A percentile compares a stretch with the other conserved stretches of the same genome.
These are phyloP conservation scores for Rhododendron henanense DNA, from an alignment of 148 eudicot genomes.

Conservation along the genomic window DNA sequence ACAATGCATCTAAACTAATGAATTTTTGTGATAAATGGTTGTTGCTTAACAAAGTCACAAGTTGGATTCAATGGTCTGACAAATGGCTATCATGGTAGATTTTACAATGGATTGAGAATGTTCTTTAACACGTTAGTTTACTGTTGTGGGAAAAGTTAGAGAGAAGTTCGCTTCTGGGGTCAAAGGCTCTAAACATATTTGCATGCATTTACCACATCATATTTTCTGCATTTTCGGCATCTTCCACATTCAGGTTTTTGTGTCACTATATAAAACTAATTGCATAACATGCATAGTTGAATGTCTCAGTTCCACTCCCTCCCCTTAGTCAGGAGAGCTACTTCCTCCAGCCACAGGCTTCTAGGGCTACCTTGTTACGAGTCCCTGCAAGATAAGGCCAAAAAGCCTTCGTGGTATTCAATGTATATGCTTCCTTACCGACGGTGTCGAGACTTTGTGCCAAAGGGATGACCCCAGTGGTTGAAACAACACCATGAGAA, in stretches of 20 bases:
- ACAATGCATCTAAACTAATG: not conserved
- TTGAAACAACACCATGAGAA: constrained; percentile 76
- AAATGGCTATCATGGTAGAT: not conserved
- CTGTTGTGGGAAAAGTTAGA: not conserved
- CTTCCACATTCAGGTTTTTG: not conserved
- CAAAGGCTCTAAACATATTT: not conserved
- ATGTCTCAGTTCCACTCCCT: not conserved
- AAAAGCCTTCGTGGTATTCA: not conserved
- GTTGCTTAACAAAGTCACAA: not conserved
- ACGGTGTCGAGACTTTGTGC: constrained; percentile 97
- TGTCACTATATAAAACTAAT: not conserved
- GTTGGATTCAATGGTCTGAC: not conserved
- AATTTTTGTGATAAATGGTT: not conserved
- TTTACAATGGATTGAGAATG: not conserved
- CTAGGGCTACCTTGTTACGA: not conserved
- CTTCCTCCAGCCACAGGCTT: not conserved
- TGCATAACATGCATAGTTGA: not conserved
- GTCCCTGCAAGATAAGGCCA: not conserved
- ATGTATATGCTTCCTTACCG: constrained; percentile 38
- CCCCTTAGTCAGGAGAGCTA: not conserved
- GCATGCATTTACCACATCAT: not conserved
- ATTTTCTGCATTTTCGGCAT: not conserved
- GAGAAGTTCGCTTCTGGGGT: not conserved
- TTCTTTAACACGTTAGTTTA: not conserved
- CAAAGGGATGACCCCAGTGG: constrained; percentile 80